Evolutionary conservation across 2,329 filamentous ascomycete genomes (phyloP).

Genomic region (Fusarium beomiforme): DNA sequence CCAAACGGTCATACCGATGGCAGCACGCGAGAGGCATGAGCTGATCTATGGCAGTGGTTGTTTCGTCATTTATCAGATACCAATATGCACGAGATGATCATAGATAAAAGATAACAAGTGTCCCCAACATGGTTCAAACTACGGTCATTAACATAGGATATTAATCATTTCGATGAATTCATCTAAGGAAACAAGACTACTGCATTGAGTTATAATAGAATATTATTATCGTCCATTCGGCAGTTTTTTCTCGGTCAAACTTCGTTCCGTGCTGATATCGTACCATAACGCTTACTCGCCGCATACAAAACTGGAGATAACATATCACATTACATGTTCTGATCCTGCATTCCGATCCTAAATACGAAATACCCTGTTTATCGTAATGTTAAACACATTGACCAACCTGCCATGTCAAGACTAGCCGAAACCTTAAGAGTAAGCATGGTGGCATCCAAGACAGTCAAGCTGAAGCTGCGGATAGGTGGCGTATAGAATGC

Average conservation of each 20-base stretch:
- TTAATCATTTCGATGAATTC: background rate
- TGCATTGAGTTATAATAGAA: background rate
- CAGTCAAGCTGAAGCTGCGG: background rate
- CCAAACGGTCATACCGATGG: background rate
- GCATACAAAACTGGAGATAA: background rate
- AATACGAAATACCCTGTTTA: constrained; percentile 1
- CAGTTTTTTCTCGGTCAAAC: background rate
- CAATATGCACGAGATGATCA: background rate
- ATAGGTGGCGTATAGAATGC: background rate
- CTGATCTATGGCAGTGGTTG: background rate
- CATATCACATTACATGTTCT: background rate
- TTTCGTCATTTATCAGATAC: background rate
- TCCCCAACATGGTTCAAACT: background rate
- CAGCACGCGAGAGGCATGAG: background rate
- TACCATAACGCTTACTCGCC: background rate
- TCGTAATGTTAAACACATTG: background rate
- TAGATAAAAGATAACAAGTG: background rate
- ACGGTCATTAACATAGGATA: accelerated
- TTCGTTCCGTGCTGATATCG: background rate
- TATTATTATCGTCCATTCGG: no score
- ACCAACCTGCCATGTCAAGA: background rate
- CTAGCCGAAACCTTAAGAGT: background rate
- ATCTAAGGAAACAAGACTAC: background rate
- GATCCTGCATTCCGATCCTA: background rate
- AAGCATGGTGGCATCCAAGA: background rate